Evolutionary conservation across 164 flowering plant species (phyloP).

Genomic region (Malania oleifera): DNA sequence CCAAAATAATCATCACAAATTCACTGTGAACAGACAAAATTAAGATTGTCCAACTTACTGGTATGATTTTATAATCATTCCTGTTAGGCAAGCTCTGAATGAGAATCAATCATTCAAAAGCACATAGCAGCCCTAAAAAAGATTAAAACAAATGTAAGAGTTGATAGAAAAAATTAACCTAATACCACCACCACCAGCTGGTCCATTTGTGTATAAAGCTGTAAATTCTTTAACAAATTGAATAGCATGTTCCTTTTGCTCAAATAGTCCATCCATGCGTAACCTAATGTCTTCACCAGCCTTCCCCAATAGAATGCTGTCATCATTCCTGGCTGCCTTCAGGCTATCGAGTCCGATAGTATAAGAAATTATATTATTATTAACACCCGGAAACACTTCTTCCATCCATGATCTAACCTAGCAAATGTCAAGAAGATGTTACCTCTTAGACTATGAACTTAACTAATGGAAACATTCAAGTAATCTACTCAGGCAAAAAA

Average conservation of each 20-base stretch:
- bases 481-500: neutral
- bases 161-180: slow-evolving; percentile 36
- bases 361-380: slow-evolving; percentile 51
- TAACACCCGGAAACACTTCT: slow-evolving; percentile 59
- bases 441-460: neutral
- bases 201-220: slow-evolving; percentile 96
- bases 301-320: slow-evolving; percentile 8
- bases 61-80: neutral
- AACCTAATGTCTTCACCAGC: slow-evolving; percentile 61
- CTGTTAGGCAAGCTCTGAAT: neutral
- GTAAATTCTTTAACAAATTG: slow-evolving; percentile 66
- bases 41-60: neutral
- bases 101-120: neutral
- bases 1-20: too few species aligned
- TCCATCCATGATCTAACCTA: slow-evolving; percentile 94
- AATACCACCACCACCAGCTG: slow-evolving; percentile 98
- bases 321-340: slow-evolving; percentile 33
- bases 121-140: neutral
- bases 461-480: neutral
- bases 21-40: too few species aligned
- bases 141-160: slow-evolving; percentile 5
- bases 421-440: slow-evolving; percentile 1
- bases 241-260: slow-evolving; percentile 64
- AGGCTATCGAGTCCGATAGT: slow-evolving; percentile 88
- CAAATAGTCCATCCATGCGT: slow-evolving; percentile 89